Conservation (phyloP, 305 asterid species). For the Fraxinus angustifolia region DNA sequence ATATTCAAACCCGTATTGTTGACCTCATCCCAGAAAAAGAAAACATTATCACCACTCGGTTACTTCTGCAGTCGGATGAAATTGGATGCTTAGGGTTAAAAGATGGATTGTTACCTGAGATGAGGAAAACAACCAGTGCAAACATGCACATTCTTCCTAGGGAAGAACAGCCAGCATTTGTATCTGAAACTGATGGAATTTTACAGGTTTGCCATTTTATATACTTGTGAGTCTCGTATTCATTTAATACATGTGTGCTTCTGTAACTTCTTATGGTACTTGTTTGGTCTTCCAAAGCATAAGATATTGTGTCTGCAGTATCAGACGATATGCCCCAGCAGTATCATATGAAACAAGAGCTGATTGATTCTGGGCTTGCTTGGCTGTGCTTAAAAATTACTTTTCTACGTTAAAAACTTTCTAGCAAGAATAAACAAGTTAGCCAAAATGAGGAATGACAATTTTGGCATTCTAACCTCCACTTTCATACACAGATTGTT, state of each 20-base stretch:
- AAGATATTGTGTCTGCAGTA: neutral
- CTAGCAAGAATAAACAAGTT: neutral
- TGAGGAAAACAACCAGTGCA: slow-evolving; percentile 64
- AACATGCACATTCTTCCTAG: slow-evolving; percentile 58
- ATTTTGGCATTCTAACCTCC: slow-evolving; percentile 8
- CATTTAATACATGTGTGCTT: neutral
- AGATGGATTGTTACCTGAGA: slow-evolving; percentile 43
- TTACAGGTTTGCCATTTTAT: slow-evolving; percentile 55
- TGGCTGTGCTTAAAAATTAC: neutral
- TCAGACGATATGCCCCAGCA: neutral
- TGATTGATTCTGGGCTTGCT: neutral
- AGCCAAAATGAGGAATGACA: neutral
- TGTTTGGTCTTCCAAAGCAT: neutral
- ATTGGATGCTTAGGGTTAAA: slow-evolving; percentile 51
- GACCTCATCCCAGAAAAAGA: slow-evolving; percentile 80
- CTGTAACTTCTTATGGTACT: neutral
- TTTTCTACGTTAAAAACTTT: neutral
- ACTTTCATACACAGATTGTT: slow-evolving; percentile 4
- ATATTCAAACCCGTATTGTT: slow-evolving; percentile 79
- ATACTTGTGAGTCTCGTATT: neutral
- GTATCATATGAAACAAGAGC: neutral
- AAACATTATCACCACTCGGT: slow-evolving; percentile 69
- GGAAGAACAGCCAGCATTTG: slow-evolving; percentile 62
- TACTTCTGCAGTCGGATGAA: slow-evolving; percentile 76
- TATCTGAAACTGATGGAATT: slow-evolving; percentile 63